Base-by-base conservation (phyloP, 306 rosid species). In the Alnus glutinosa region DNA sequence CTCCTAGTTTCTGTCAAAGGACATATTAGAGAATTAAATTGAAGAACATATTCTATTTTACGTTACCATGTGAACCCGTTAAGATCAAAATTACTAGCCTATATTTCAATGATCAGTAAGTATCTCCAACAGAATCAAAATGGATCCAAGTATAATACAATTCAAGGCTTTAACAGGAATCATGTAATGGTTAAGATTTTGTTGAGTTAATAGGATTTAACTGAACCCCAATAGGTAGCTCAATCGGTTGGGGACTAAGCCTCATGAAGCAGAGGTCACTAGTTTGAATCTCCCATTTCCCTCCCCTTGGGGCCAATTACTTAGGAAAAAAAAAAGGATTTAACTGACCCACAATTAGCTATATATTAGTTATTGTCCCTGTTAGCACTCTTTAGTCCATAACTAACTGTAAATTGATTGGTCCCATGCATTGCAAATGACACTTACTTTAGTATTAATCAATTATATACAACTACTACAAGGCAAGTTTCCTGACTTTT, bases 1-100 rank as follows among this genome's bases (percentile, higher is more conserved):
- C 98, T 48, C 99, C 99, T 49, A 95, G 87, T 90, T 91, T 91
- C 99, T 93, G 93, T 77, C 83, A 68, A 83, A 76, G 42, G 32
- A 77, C 54, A 81, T 62, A 36, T 18, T n/a, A 37, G 55, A 57
- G 59, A 72, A 44, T 71, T 81, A 47, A 30, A 71, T 16, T 36
- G 13, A 70, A 75, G 11, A 63, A 69, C 39, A 52, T 51, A 34
- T 19, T 15, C 36, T 47, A 42, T 42, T 39, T 5, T 42, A 6
- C 7, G 5, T 39, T 39, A 39, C 15, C 71, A 67, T 39, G 28
- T 66, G 32, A n/a, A 39, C 49, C 71, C 1, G 50, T 42, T 67
- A 59, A 9, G 32, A 39, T 12, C 32, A 67, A 37, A 37, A 37
- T 37, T 67, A 39, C 42, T 42, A 42, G 39, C 51, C 49, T 67